These are phyloP conservation scores for Pogostemon cablin DNA, from an alignment of 257 asterid genomes.

Conservation along the genomic window DNA sequence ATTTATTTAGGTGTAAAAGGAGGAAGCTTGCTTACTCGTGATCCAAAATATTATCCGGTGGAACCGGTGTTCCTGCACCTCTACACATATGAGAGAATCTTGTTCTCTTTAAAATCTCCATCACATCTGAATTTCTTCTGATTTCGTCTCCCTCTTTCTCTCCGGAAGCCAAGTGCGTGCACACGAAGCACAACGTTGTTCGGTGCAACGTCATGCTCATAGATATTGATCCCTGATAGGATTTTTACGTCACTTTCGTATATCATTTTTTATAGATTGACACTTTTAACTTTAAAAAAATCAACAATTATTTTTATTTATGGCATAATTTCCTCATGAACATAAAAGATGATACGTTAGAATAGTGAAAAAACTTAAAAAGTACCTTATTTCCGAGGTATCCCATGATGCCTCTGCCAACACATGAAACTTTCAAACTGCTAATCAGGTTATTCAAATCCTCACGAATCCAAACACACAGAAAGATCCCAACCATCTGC, in stretches of 20 bases:
- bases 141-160: constrained; percentile 70
- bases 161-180: constrained; percentile 81
- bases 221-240: constrained; percentile 66
- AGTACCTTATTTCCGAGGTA: constrained; percentile 85
- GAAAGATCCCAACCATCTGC: constrained; percentile 79
- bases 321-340: too few relatives aligned
- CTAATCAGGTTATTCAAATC: constrained; percentile 51
- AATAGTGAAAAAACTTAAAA: neutral
- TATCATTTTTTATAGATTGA: neutral
- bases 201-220: constrained; percentile 65
- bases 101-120: constrained; percentile 63
- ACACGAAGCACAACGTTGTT: constrained; percentile 67
- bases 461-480: constrained; percentile 67
- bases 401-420: constrained; percentile 82
- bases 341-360: too few relatives aligned
- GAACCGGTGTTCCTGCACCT: constrained; percentile 33
- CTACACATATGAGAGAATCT: constrained; percentile 44
- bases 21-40: constrained; percentile 57
- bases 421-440: constrained; percentile 64
- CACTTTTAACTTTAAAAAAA: too few relatives aligned
- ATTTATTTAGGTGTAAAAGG: too few relatives aligned
- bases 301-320: too few relatives aligned
- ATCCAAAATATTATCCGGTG: constrained; percentile 52
- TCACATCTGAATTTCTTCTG: constrained; percentile 64
- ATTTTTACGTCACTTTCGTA: too few relatives aligned